phyloP scores from a whole-genome alignment of 1,139 yeast species.

The Groenewaldozyma auringiensis region DNA sequence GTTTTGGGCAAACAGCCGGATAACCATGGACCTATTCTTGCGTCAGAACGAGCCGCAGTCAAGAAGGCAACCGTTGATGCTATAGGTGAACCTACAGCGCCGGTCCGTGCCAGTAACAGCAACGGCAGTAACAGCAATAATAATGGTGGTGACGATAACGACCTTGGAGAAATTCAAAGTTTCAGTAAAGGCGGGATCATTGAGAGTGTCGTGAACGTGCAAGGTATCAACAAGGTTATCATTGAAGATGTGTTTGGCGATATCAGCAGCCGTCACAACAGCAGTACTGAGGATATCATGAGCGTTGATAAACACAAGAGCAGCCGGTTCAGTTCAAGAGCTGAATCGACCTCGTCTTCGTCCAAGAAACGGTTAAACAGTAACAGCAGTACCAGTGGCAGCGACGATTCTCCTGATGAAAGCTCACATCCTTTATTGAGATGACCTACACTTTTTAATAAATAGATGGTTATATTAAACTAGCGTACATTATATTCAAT shows the following conservation, averaged over 20 bases:
- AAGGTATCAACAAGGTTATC: slow-evolving; percentile 81
- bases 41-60: slow-evolving; percentile 46
- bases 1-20: background rate
- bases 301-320: background rate
- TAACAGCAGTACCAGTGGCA: background rate
- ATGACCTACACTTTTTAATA: background rate
- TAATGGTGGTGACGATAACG: background rate
- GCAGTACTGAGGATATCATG: background rate
- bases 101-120: slow-evolving; percentile 12
- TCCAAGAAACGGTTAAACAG: background rate
- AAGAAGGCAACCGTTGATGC: slow-evolving; percentile 15
- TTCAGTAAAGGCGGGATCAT: slow-evolving; percentile 59
- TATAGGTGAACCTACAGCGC: slow-evolving; percentile 3
- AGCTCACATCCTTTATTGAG: background rate
- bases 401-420: background rate
- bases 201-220: slow-evolving; percentile 75
- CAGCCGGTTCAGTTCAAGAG: background rate
- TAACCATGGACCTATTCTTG: slow-evolving; percentile 38
- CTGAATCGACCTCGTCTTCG: background rate
- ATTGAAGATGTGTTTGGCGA: slow-evolving; percentile 44
- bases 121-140: background rate
- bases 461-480: no score
- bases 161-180: slow-evolving; percentile 23
- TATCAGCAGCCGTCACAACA: background rate
- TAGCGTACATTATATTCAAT: no score